Evolutionary conservation across 495 filamentous ascomycete genomes (phyloP), one percentile per base, ranked within the genome.

Genomic region (Penicillium silybi): DNA sequence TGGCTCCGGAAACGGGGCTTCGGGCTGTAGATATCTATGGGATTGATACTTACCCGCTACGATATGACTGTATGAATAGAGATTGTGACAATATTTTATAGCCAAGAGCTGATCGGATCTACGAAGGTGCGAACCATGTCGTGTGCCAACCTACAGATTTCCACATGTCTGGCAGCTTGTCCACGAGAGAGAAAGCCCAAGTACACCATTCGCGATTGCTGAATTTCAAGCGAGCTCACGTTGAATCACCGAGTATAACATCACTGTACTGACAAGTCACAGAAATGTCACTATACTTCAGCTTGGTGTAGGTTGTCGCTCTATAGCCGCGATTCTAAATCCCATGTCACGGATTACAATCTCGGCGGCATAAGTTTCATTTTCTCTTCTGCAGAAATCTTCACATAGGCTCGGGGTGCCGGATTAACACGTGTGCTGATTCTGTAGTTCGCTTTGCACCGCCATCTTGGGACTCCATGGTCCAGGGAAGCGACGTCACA

Each of bases 311-410:
- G 63, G 0, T 70, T 90, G n/a, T 78, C 71, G 0, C 67, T 90
- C 2, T 75, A 79, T 57, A 85, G 87, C 0, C 74, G 85, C 25
- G 86, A 90, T 61, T 85, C 82, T 0, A 89, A 89, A 59, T 73
- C 83, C 37, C 79, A 85, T 54, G 82, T 89, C 18, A 82, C 80
- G 6, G 85, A 91, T 63, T 90, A 89, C 49, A 69, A 80, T 38
- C 60, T 89, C 37, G 77, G 72, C 11, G 75, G 75, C 13, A 67
- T 69, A 2, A 81, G 68, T 8, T 51, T 90, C 20, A 64, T 89
- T 1, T 90, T 89, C 66, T 88, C 84, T 0, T 81, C 85, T 3
- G 84, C 83, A 0, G 86, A 92, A 43, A 75, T 88, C 23, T 86
- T 86, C 44, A 86, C 84, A 0, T 81, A 79, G 80, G 75, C 82